Conservation (phyloP, 306 rosid genomes). For the Ammopiptanthus mongolicus region DNA sequence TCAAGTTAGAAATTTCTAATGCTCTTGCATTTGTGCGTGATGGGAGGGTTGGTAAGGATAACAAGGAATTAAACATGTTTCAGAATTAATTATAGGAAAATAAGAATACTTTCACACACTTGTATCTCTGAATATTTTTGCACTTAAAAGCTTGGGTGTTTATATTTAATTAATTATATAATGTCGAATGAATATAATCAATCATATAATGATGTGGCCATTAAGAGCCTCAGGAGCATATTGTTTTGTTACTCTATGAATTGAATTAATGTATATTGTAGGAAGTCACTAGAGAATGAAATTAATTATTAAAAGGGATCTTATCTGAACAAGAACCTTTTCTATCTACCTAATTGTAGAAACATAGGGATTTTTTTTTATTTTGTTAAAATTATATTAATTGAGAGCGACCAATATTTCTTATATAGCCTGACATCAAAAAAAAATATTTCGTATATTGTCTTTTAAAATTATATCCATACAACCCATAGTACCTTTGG, state of each 20-base stretch:
- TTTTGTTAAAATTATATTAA: neutral
- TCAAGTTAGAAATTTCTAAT: neutral
- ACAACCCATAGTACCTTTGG: constrained; percentile 26
- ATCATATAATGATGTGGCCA: constrained; percentile 6
- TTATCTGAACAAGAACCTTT: constrained; percentile 22
- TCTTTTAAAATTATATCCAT: constrained; percentile 15
- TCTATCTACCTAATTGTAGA: neutral
- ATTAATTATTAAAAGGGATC: constrained; percentile 15
- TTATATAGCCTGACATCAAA: neutral
- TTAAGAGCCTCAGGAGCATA: neutral
- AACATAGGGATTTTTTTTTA: neutral
- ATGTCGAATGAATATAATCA: neutral
- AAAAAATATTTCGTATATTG: no score
- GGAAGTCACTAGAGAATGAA: constrained; percentile 16
- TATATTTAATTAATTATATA: neutral
- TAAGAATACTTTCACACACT: neutral
- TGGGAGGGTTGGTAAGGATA: constrained; percentile 2
- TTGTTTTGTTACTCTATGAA: constrained; percentile 1
- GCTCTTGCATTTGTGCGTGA: constrained; percentile 2
- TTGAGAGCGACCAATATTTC: constrained; percentile 4
- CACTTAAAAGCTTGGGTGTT: neutral
- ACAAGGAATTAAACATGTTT: constrained; percentile 20
- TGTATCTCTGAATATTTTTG: neutral
- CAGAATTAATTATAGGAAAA: neutral
- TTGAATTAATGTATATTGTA: constrained; percentile 7